Conservation (phyloP, 1,284 basidiomycete genomes). For the Testicularia cyperi region DNA sequence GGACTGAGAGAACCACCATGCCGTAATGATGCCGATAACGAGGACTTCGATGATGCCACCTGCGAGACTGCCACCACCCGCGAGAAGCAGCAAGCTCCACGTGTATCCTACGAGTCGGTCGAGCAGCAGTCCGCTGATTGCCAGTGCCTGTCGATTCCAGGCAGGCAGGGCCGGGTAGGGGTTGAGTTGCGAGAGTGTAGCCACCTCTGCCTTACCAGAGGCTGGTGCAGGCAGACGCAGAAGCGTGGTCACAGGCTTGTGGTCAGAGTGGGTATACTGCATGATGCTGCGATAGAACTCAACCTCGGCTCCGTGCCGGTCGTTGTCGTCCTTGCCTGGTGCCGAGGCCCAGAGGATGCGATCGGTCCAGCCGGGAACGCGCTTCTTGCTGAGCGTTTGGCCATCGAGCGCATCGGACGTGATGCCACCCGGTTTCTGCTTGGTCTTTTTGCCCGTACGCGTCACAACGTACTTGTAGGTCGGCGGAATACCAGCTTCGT, state of each 20-base stretch:
- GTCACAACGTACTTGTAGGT: conserved; percentile 58
- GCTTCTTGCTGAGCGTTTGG: conserved; percentile 66
- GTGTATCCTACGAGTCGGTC: conserved; percentile 73
- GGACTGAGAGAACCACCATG: conserved; percentile 43
- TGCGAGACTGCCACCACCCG: conserved; percentile 71
- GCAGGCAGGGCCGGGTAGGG: conserved; percentile 16
- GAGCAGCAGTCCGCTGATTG: conserved; percentile 66
- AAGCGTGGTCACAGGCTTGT: conserved; percentile 59
- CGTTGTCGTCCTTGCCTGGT: conserved; percentile 12
- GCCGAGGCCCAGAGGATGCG: conserved; percentile 75
- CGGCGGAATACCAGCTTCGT: conserved; percentile 36
- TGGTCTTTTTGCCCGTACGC: conserved; percentile 16
- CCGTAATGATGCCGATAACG: conserved; percentile 34
- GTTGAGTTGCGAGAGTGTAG: conserved; percentile 63
- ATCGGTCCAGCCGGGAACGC: conserved; percentile 91
- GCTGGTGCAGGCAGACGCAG: conserved; percentile 47
- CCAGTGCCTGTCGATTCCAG: conserved; percentile 36
- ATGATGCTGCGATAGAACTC: conserved; percentile 58
- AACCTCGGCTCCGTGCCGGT: conserved; percentile 35
- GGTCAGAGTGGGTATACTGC: conserved; percentile 57
- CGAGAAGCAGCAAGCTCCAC: conserved; percentile 72
- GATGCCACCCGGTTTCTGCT: conserved; percentile 27
- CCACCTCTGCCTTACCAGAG: conserved; percentile 62
- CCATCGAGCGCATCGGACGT: conserved; percentile 23
- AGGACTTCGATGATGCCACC: conserved; percentile 42